Base-by-base conservation (phyloP, 148 eudicot genomes). In the Nepenthes gracilis region DNA sequence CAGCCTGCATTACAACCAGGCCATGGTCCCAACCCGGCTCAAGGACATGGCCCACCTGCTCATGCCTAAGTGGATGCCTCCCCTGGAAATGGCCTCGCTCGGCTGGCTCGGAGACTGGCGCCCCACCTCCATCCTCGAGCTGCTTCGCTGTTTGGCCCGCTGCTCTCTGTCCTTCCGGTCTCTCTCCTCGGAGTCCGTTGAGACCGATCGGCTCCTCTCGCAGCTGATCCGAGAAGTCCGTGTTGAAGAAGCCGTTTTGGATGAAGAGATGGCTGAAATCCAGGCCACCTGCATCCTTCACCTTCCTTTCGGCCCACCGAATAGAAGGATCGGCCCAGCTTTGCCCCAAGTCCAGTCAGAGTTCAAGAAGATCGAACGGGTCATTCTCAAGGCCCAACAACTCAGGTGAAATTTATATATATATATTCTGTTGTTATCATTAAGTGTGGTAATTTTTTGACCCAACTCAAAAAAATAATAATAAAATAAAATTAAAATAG, bases 81-180 rank as follows among this genome's bases (percentile, higher is more conserved):
- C 98, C 34, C 85, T 74, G 0, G 98, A 93, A 62, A 69, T 85
- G 66, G 80, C 82, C 1, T 72, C 85, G 47, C 36, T 84, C 36
- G 72, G 86, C 9, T 93, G 98, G 98, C 64, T 88, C 3, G 98
- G 98, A 12, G 98, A 93, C 61, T 93, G 96, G 96, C 68, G 98
- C 54, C 98, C 98, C 12, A 75, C 96, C 36, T 64, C 87, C 63
- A 78, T 88, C 57, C 80, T 93, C 55, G 89, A 81, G 72, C 81
- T 93, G 35, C 82, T 88, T 15, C 68, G 67, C 13, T 71, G 87
- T 9, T 67, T 84, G 33, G 59, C 65, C 55, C 78, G 57, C 54
- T 71, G 73, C 47, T 73, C 83, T 9, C 62, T 72, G 35, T 43
- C 40, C 52, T 64, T 74, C 51, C 73, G 82, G 1, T 59, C 72